phyloP scores from a whole-genome alignment of 2,329 filamentous ascomycete genomes.

The Beauveria pseudobassiana region DNA sequence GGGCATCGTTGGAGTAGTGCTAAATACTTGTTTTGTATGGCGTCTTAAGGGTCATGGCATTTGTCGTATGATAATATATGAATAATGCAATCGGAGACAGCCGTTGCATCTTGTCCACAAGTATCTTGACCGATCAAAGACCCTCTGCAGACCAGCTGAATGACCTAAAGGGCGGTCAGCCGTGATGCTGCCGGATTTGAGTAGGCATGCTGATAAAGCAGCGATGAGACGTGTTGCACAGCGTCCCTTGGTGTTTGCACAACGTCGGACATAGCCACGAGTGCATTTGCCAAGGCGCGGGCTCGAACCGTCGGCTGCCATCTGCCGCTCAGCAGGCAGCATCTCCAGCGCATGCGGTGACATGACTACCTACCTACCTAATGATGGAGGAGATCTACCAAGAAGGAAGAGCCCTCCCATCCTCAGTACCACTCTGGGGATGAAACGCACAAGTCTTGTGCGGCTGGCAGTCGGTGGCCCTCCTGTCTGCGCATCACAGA shows the following conservation, averaged over 20 bases:
- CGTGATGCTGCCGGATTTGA: neutral
- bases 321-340: neutral
- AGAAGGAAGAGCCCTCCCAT: too few relatives aligned
- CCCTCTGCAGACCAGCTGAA: neutral
- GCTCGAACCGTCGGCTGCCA: neutral
- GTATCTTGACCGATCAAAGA: neutral
- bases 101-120: neutral
- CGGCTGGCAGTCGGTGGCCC: neutral
- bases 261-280: neutral
- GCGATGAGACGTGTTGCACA: neutral
- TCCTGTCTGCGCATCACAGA: neutral
- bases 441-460: neutral
- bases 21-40: neutral
- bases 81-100: neutral
- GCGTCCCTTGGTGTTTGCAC: neutral
- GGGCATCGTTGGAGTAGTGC: conserved; percentile 4
- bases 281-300: neutral
- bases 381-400: neutral
- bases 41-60: neutral
- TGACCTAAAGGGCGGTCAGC: neutral
- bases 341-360: neutral
- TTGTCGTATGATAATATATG: conserved; percentile 7
- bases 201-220: neutral
- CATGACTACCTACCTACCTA: neutral
- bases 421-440: neutral